phyloP scores from a whole-genome alignment of 768 basidiomycete species.

The Lentinula aciculospora region DNA sequence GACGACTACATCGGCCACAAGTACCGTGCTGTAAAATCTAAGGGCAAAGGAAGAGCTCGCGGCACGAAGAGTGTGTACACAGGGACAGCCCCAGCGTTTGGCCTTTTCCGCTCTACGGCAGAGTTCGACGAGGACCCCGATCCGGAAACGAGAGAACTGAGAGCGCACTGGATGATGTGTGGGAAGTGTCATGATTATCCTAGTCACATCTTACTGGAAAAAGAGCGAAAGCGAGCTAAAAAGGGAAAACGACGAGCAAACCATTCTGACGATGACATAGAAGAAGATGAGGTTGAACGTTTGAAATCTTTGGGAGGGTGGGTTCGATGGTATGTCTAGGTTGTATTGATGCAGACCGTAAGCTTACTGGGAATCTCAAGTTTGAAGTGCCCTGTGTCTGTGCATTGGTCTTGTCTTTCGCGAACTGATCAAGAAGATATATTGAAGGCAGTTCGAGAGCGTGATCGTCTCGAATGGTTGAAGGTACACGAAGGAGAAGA shows the following conservation, averaged over 20 bases:
- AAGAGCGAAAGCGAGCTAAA: constrained; percentile 27
- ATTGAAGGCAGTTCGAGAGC: constrained; percentile 53
- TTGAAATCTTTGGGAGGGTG: constrained; percentile 63
- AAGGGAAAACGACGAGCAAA: constrained; percentile 38
- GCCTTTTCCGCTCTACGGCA: constrained; percentile 33
- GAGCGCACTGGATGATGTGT: constrained; percentile 59
- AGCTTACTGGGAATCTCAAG: constrained; percentile 29
- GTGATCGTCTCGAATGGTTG: constrained; percentile 39
- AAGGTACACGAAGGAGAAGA: constrained; percentile 17
- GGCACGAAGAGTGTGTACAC: constrained; percentile 14
- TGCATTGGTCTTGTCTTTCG: constrained; percentile 75
- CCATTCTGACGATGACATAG: constrained; percentile 42
- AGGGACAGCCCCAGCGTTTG: constrained; percentile 33
- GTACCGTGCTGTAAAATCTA: background rate
- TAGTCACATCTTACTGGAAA: constrained; percentile 45
- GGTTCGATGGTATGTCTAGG: constrained; percentile 65
- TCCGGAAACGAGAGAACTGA: constrained; percentile 47
- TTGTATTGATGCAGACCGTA: background rate
- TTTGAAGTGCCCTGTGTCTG: constrained; percentile 69
- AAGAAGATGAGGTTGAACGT: constrained; percentile 48
- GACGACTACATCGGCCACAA: constrained; percentile 24
- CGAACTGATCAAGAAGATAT: constrained; percentile 67
- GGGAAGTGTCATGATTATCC: constrained; percentile 67
- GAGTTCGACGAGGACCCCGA: constrained; percentile 49
- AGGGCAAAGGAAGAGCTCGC: constrained; percentile 4